Conservation (phyloP, 2,329 filamentous ascomycete species). For the Colletotrichum horii region DNA sequence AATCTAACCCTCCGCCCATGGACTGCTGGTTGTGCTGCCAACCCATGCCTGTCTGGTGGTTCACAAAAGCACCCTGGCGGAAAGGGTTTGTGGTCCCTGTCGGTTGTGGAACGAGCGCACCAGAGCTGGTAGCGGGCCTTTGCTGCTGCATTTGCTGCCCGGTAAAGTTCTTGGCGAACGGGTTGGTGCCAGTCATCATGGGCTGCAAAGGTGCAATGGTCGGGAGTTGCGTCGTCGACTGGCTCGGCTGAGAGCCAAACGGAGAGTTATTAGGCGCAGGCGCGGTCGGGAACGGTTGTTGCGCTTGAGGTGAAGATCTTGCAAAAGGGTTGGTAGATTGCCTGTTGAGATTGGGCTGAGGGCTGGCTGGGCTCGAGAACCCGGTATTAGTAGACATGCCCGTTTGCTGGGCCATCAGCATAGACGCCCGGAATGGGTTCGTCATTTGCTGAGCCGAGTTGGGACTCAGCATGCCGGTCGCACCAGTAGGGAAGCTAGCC, state of each 20-base stretch:
- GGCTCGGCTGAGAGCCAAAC: constrained; percentile 48
- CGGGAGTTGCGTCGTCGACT: constrained; percentile 25
- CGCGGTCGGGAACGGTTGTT: constrained; percentile 39
- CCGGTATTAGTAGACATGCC: constrained; percentile 46
- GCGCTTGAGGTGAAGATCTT: constrained; percentile 51
- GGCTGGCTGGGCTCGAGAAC: constrained; percentile 46
- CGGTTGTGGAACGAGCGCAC: constrained; percentile 70
- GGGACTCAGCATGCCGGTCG: constrained; percentile 43
- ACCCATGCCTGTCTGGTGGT: constrained; percentile 84
- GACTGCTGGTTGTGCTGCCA: constrained; percentile 84
- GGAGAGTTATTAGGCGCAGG: constrained; percentile 38
- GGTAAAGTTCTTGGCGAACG: constrained; percentile 57
- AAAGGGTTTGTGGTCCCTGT: constrained; percentile 96
- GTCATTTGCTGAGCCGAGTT: constrained; percentile 67
- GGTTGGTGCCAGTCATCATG: constrained; percentile 62
- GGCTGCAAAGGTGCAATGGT: constrained; percentile 49
- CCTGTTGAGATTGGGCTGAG: constrained; percentile 40
- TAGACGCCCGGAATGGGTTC: constrained; percentile 94
- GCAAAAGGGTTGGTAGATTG: constrained; percentile 90
- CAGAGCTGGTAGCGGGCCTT: constrained; percentile 50
- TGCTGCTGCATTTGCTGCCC: constrained; percentile 39
- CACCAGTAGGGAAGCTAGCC: constrained; percentile 53
- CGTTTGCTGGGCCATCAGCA: constrained; percentile 69
- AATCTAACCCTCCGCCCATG: constrained; percentile 82
- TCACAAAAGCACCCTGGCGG: constrained; percentile 87